These are phyloP conservation scores for Paraphysoderma sedebokerense DNA, from an alignment of 371 early-diverging fungal species.

Conservation along the genomic window DNA sequence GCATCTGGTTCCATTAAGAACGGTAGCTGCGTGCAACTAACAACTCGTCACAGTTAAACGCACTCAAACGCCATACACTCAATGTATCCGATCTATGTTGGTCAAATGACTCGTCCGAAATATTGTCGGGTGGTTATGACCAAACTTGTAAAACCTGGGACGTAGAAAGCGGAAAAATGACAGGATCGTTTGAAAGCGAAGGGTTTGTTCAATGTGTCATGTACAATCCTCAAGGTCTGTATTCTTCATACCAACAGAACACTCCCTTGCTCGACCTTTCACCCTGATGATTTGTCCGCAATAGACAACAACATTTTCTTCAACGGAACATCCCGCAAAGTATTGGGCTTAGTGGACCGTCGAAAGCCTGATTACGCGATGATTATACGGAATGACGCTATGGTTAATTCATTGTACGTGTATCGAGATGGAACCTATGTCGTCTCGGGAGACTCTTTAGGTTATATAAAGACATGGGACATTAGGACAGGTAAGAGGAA, in stretches of 20 bases:
- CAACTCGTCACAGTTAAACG: background rate
- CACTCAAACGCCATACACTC: slow-evolving; percentile 51
- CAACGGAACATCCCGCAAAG: slow-evolving; percentile 58
- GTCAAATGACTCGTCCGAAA: slow-evolving; percentile 41
- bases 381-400: slow-evolving; percentile 43
- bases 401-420: slow-evolving; percentile 61
- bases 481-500: slow-evolving; percentile 37
- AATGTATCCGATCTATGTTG: slow-evolving; percentile 68
- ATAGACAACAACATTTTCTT: slow-evolving; percentile 54
- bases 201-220: slow-evolving; percentile 76
- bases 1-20: background rate
- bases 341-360: slow-evolving; percentile 48
- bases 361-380: slow-evolving; percentile 25
- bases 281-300: background rate
- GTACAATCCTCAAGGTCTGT: slow-evolving; percentile 46
- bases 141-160: slow-evolving; percentile 76
- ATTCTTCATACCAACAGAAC: background rate
- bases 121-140: slow-evolving; percentile 67
- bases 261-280: background rate
- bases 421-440: slow-evolving; percentile 48
- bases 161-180: slow-evolving; percentile 42
- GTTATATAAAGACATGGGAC: slow-evolving; percentile 70
- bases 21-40: background rate
- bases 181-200: slow-evolving; percentile 45
- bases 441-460: slow-evolving; percentile 59